A percentile compares a stretch with the other conserved stretches of the same genome.
Conservation (phyloP, 441 rosid species). For the Syzygium syzygioides region DNA sequence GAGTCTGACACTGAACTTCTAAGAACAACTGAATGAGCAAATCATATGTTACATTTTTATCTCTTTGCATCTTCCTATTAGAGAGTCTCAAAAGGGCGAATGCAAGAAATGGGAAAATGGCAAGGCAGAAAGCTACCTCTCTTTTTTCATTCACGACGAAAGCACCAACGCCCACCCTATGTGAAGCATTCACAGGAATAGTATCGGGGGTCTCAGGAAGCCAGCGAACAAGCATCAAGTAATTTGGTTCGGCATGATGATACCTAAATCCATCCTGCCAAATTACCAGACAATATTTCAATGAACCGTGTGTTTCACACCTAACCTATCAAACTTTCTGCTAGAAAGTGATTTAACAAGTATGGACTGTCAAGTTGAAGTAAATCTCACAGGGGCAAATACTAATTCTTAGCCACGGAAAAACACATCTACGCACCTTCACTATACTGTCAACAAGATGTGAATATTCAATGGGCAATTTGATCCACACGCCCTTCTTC, state of each 20-base stretch:
- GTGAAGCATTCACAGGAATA: conserved; percentile 14
- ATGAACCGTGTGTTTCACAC: neutral
- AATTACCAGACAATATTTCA: neutral
- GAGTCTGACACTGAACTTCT: neutral
- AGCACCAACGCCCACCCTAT: conserved; percentile 16
- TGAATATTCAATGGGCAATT: conserved; percentile 7
- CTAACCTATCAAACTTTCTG: neutral
- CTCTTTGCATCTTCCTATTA: neutral
- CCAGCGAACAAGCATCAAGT: conserved; percentile 16
- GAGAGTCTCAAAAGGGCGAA: neutral
- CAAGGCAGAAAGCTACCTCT: conserved; percentile 2
- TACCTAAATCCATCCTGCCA: conserved; percentile 14
- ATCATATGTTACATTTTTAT: neutral
- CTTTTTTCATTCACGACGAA: conserved; percentile 10
- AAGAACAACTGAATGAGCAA: neutral
- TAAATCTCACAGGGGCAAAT: neutral
- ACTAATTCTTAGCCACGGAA: neutral
- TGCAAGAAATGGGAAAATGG: neutral
- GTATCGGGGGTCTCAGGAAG: neutral
- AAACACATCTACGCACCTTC: neutral
- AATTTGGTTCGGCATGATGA: conserved; percentile 13
- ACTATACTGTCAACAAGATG: neutral
- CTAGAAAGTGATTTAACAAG: neutral
- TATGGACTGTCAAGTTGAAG: neutral
- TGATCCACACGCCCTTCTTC: conserved; percentile 16